These are phyloP conservation scores for Echites panduratus DNA, from an alignment of 257 asterid species.

Conservation along the genomic window DNA sequence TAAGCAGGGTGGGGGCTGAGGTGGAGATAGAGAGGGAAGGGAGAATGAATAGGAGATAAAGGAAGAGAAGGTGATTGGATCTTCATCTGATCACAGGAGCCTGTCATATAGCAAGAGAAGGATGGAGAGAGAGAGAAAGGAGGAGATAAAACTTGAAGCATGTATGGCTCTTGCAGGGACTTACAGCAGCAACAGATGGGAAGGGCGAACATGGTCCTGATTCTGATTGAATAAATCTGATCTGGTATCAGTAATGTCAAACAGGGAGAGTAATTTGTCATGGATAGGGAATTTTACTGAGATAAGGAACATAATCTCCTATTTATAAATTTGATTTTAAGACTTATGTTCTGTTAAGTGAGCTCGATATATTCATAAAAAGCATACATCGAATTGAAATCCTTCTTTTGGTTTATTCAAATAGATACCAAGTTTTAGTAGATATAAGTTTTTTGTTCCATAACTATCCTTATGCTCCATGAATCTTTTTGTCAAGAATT, in stretches of 20 bases:
- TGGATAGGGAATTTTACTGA: too few species aligned
- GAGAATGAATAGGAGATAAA: neutral
- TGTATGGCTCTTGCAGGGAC: neutral
- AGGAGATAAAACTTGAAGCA: too few species aligned
- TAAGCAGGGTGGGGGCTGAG: neutral
- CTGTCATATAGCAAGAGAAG: neutral
- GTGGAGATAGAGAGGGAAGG: neutral
- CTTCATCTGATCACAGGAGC: neutral
- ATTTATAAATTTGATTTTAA: too few species aligned
- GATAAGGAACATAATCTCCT: too few species aligned
- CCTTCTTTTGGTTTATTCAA: too few species aligned
- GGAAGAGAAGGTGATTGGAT: neutral
- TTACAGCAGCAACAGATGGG: neutral
- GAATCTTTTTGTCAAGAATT: constrained; percentile 15
- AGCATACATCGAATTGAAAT: neutral
- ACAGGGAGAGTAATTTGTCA: too few species aligned
- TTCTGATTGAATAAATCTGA: too few species aligned
- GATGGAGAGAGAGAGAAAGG: neutral
- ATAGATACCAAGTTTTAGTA: too few species aligned
- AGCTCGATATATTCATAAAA: too few species aligned
- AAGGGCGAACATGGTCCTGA: too few species aligned
- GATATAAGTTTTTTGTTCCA: neutral
- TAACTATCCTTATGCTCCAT: constrained; percentile 15
- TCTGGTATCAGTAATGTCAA: too few species aligned
- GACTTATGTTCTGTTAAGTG: too few species aligned